A percentile compares a stretch with the other conserved stretches of the same genome.
phyloP scores from a whole-genome alignment of 768 basidiomycete genomes.

The Kondoa malvinella region DNA sequence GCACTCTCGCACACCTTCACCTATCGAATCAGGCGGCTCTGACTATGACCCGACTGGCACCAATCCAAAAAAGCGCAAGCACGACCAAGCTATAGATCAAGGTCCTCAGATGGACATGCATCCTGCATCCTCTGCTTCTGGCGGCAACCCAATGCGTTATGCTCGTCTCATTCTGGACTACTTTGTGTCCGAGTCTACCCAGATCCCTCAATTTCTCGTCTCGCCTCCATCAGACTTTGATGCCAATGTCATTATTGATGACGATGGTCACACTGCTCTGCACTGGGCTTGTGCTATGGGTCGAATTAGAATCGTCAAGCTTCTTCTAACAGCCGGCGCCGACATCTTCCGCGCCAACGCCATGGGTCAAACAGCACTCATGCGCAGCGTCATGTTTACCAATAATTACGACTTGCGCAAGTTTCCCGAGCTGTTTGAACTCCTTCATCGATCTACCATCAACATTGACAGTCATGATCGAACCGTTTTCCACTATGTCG shows the following conservation, averaged over 20 bases:
- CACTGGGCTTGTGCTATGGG: conserved; percentile 99
- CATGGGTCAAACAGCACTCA: conserved; percentile 86
- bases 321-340: conserved; percentile 79
- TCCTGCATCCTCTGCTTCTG: conserved; percentile 8
- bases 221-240: conserved; percentile 80
- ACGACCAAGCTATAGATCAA: conserved; percentile 8
- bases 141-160: conserved; percentile 39
- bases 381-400: conserved; percentile 98
- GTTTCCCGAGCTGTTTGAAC: conserved; percentile 91
- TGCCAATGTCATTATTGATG: conserved; percentile 89
- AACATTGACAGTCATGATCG: conserved; percentile 97
- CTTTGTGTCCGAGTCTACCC: conserved; percentile 91
- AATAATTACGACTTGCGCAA: conserved; percentile 99
- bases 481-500: conserved; percentile 93
- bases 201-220: conserved; percentile 71
- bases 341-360: conserved; percentile 95
- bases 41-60: conserved; percentile 8
- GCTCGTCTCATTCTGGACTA: conserved; percentile 94
- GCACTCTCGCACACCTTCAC: conserved; percentile 84
- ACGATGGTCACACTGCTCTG: conserved; percentile 88
- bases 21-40: conserved; percentile 38
- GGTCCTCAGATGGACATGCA: conserved; percentile 2
- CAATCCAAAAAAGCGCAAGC: conserved; percentile 16
- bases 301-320: conserved; percentile 82
- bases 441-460: conserved; percentile 90